Evolutionary conservation across 371 early-diverging fungal species (phyloP).

Genomic region (Mycotypha africana): DNA sequence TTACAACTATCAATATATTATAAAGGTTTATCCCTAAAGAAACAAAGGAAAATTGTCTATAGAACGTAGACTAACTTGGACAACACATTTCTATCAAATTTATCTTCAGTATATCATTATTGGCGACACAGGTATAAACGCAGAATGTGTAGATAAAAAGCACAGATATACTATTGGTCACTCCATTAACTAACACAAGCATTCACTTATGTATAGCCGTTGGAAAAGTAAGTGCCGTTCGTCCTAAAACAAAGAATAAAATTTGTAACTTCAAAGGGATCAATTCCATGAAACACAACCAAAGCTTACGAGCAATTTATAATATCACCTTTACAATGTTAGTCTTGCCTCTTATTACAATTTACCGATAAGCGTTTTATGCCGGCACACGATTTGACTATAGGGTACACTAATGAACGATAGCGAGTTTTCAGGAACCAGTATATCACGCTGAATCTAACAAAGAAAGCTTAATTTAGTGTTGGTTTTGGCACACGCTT

Average conservation of each 20-base stretch:
- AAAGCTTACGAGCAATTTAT: too few species aligned
- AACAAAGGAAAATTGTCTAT: not conserved
- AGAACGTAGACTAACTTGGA: not conserved
- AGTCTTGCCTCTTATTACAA: constrained; percentile 79
- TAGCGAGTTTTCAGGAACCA: not conserved
- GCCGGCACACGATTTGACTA: constrained; percentile 81
- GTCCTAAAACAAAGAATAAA: not conserved
- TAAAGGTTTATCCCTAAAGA: constrained; percentile 31
- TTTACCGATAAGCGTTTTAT: constrained; percentile 83
- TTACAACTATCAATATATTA: constrained; percentile 51
- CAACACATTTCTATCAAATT: not conserved
- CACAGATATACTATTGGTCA: too few species aligned
- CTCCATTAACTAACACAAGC: too few species aligned
- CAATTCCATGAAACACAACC: too few species aligned
- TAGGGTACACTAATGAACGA: constrained; percentile 73
- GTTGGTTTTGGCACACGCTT: constrained; percentile 84
- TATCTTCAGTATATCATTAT: constrained; percentile 67
- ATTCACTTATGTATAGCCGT: too few species aligned
- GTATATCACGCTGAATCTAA: too few species aligned
- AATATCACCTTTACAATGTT: too few species aligned
- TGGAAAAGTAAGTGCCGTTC: constrained; percentile 54
- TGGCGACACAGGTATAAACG: constrained; percentile 72
- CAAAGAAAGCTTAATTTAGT: constrained; percentile 23
- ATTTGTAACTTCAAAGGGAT: not conserved
- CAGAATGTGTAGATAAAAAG: too few species aligned